Base-by-base conservation (phyloP, 371 early-diverging fungal genomes). In the Mortierella sp. region DNA sequence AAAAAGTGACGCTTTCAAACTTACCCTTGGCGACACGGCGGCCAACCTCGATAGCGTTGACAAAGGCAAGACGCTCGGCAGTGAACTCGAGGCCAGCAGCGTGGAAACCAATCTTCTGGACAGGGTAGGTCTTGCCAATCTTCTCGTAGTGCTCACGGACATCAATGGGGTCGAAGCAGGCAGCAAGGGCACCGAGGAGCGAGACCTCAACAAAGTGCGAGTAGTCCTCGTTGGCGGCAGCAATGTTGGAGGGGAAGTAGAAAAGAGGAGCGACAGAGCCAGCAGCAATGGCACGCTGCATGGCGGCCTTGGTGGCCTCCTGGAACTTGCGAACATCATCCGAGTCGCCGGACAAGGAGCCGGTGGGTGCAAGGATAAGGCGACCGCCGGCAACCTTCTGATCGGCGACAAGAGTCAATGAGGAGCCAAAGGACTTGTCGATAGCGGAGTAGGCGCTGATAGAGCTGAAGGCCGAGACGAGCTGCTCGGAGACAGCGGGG, bases 281-380 rank as follows among this genome's bases (percentile, higher is more conserved):
- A 16, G 95, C 93, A 60, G 91, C 90, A 24, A 93, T 82, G 24
- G 95, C 95, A n/a, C 92, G 91, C 74, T 91, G 80, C 79, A 93
- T 90, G 26, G 94, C 95, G 42, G 90, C 89, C 84, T 91, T 92
- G 81, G 93, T 94, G 68, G 91, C 91, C 74, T 95, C 95, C 80
- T 89, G 88, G 87, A 91, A 93, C 74, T 94, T 94, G 82, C 97
- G 93, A 38, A 94, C 96, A 88, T 97, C 97, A 85, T 96, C 97
- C 68, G 93, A 91, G 82, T 97, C 97, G 70, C 92, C 92, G 73
- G 84, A 79, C 4, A 96, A 77, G 21, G 94, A 90, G 28, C 95
- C 96, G 28, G 93, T 94, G 28, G 96, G 96, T 9, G 94, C 93
- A 50, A 96, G 82, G 26, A 97, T 85, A 31, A 96, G 83, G 48